Evolutionary conservation across 202 grass and related monocot genomes (phyloP).

Genomic region (Hordeum pubiflorum): DNA sequence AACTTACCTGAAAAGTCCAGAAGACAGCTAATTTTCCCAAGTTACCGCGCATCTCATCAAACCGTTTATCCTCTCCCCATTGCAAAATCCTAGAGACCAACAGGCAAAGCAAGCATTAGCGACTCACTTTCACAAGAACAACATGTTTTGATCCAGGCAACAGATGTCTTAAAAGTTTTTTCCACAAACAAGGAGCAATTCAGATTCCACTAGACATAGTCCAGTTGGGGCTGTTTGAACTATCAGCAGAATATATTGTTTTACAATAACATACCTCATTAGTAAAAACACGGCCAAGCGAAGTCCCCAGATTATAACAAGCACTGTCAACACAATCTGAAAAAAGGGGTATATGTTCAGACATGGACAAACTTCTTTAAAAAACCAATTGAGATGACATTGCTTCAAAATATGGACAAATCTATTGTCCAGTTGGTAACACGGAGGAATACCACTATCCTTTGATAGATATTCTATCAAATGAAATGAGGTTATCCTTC

Average conservation of each 20-base stretch:
- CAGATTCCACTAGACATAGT: not conserved
- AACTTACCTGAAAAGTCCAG: slow-evolving; percentile 77
- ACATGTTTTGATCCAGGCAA: not conserved
- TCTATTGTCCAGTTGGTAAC: not conserved
- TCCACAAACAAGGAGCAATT: not conserved
- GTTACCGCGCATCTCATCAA: slow-evolving; percentile 81
- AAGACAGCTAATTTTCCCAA: slow-evolving; percentile 75
- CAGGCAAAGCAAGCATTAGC: slow-evolving; percentile 16
- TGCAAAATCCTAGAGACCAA: slow-evolving; percentile 63
- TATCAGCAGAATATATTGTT: not conserved
- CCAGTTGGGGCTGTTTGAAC: not conserved
- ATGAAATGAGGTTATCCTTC: not conserved
- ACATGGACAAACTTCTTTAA: not conserved
- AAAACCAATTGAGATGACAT: not conserved
- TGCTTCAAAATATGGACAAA: not conserved
- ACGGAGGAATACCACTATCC: not conserved
- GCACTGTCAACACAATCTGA: slow-evolving; percentile 70
- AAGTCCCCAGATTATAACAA: slow-evolving; percentile 80
- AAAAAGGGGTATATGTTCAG: slow-evolving; percentile 26
- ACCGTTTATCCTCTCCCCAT: slow-evolving; percentile 84
- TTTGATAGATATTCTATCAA: not conserved
- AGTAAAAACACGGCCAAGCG: slow-evolving; percentile 73
- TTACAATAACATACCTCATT: slow-evolving; percentile 54
- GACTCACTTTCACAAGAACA: not conserved
- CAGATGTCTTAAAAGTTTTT: not conserved